Conservation (phyloP, 2,329 filamentous ascomycete genomes). For the Didymellaceae sp. region DNA sequence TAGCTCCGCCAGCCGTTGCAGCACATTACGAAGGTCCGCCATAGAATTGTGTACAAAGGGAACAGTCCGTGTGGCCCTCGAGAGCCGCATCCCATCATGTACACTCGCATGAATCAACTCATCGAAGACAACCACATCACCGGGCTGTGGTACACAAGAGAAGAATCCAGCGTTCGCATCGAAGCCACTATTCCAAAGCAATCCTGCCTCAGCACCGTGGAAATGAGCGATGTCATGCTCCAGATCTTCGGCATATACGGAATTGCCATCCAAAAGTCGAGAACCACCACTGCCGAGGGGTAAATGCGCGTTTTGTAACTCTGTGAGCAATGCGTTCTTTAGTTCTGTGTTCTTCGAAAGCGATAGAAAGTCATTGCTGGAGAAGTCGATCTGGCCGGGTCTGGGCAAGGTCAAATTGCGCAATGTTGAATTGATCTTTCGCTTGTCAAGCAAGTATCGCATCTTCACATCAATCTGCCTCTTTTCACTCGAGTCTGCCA, state of each 20-base stretch:
- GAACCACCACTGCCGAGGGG: conserved; percentile 65
- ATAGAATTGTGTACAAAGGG: conserved; percentile 67
- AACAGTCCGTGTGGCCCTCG: conserved; percentile 58
- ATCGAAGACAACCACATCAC: conserved; percentile 67
- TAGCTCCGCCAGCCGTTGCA: conserved; percentile 32
- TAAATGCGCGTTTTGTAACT: conserved; percentile 49
- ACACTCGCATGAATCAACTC: conserved; percentile 79
- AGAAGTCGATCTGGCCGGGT: conserved; percentile 62
- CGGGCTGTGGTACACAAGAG: conserved; percentile 55
- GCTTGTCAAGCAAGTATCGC: conserved; percentile 45
- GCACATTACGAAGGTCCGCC: conserved; percentile 51
- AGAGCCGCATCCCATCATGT: conserved; percentile 74
- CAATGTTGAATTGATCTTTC: conserved; percentile 47
- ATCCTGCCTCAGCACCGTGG: conserved; percentile 62
- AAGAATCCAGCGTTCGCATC: conserved; percentile 59
- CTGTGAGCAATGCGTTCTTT: conserved; percentile 57
- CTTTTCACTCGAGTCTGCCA: conserved; percentile 7
- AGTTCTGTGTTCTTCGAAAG: conserved; percentile 58
- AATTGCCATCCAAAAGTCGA: conserved; percentile 71
- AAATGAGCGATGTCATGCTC: conserved; percentile 66
- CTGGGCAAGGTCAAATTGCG: conserved; percentile 37
- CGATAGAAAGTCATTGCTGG: conserved; percentile 71
- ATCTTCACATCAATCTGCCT: conserved; percentile 33
- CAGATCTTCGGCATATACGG: conserved; percentile 63
- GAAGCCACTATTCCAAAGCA: conserved; percentile 66